Percentiles rank a stretch among this genome's conserved stretches.
These are phyloP conservation scores for Rhododendron williamsianum DNA, from an alignment of 148 eudicot species.

Conservation along the genomic window DNA sequence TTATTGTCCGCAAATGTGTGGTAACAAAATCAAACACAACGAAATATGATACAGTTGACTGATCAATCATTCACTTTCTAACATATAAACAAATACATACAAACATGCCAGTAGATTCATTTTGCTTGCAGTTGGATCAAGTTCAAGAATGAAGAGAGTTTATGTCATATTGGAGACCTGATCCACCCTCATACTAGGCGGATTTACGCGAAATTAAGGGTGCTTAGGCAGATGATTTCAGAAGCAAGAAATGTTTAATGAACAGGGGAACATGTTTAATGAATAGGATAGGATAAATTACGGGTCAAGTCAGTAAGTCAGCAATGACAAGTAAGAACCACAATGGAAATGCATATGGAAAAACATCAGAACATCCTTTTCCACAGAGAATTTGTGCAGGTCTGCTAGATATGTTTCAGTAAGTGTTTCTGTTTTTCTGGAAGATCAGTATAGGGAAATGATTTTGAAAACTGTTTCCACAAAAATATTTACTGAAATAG, in stretches of 20 bases:
- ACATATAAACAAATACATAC: not conserved
- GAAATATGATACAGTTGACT: not conserved
- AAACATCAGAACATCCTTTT: not conserved
- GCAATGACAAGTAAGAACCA: not conserved
- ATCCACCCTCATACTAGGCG: constrained; percentile 31
- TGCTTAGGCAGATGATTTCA: constrained; percentile 42
- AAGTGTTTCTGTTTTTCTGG: not conserved
- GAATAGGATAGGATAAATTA: not conserved
- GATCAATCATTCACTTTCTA: not conserved
- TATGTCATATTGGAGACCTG: constrained; percentile 46
- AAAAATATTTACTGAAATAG: not conserved
- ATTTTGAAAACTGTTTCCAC: not conserved
- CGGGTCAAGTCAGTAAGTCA: not conserved
- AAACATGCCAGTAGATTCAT: not conserved
- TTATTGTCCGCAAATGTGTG: not conserved
- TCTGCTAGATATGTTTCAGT: not conserved
- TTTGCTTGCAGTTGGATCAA: constrained; percentile 70
- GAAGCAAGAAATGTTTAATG: constrained; percentile 47
- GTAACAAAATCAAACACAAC: not conserved
- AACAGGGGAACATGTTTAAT: not conserved
- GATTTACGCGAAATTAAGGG: constrained; percentile 35
- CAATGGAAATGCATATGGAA: not conserved
- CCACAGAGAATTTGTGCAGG: not conserved
- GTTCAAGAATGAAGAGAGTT: constrained; percentile 41
- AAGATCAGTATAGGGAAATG: not conserved